These are phyloP conservation scores for Eucalyptus globulus DNA, from an alignment of 345 rosid species.

Conservation along the genomic window DNA sequence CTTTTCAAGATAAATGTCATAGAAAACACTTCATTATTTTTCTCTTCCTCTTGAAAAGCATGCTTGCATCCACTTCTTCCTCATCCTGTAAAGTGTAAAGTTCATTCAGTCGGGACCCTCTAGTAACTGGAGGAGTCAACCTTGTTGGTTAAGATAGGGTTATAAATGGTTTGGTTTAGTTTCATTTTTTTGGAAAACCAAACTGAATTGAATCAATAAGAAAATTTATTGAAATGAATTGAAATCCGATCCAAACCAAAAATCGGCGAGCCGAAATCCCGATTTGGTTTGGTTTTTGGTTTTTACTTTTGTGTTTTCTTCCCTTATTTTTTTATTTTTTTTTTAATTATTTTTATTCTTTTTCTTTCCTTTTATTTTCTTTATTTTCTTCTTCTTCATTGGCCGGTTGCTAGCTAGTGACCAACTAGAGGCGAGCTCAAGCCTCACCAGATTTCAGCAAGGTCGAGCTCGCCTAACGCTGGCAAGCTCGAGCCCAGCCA, in stretches of 20 bases:
- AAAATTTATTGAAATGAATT: too few species aligned
- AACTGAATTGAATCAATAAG: too few species aligned
- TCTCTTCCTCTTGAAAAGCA: not conserved
- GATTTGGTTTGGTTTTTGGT: too few species aligned
- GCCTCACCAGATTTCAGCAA: accelerated
- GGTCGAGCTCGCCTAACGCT: too few species aligned
- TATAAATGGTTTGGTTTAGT: too few species aligned
- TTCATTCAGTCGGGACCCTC: not conserved
- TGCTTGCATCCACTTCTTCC: not conserved
- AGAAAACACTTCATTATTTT: not conserved
- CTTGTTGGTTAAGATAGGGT: not conserved
- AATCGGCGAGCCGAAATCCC: too few species aligned
- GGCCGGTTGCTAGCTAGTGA: accelerated
- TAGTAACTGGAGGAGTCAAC: not conserved
- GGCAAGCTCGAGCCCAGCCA: accelerated
- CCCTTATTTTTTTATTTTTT: too few species aligned
- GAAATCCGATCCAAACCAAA: accelerated
- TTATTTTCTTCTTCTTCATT: too few species aligned
- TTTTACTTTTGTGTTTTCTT: too few species aligned
- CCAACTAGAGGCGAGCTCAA: accelerated
- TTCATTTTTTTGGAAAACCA: accelerated
- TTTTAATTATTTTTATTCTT: too few species aligned
- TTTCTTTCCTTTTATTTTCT: too few species aligned
- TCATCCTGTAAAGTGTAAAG: not conserved
- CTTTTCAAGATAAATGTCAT: not conserved